Percentiles rank a stretch among this genome's conserved stretches.
Conservation (phyloP, 768 basidiomycete species). For the Gloeophyllum trabeum region DNA sequence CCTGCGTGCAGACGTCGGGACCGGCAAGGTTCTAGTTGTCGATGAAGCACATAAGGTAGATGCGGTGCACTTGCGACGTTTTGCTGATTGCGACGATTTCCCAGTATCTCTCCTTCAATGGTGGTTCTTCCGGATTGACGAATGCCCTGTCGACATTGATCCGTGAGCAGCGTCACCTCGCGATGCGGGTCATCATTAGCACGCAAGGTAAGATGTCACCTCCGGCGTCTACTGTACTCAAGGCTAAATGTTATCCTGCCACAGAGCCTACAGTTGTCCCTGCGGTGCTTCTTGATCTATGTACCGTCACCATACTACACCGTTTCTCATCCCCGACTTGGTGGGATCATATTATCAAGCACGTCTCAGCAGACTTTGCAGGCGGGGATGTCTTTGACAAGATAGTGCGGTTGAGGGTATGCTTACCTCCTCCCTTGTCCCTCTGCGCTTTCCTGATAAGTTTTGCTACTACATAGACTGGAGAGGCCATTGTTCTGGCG, state of each 20-base stretch:
- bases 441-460: conserved; percentile 2
- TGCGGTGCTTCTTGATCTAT: conserved; percentile 54
- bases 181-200: conserved; percentile 63
- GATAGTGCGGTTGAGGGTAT: conserved; percentile 54
- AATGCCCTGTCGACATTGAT: conserved; percentile 45
- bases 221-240: too few species aligned
- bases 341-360: conserved; percentile 60
- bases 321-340: conserved; percentile 68
- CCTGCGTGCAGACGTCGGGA: conserved; percentile 43
- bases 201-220: conserved; percentile 44
- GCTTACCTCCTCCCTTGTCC: conserved; percentile 1
- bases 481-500: conserved; percentile 58
- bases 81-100: neutral
- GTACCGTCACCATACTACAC: conserved; percentile 54
- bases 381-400: conserved; percentile 51
- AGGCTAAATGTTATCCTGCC: too few species aligned
- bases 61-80: neutral
- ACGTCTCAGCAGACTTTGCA: conserved; percentile 55
- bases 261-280: conserved; percentile 67
- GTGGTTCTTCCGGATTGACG: conserved; percentile 39
- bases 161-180: conserved; percentile 61
- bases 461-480: conserved; percentile 36
- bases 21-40: conserved; percentile 60
- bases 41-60: conserved; percentile 69
- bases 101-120: conserved; percentile 47